Evolutionary conservation across 768 basidiomycete genomes (phyloP).

Genomic region (Boletus coccyginus): DNA sequence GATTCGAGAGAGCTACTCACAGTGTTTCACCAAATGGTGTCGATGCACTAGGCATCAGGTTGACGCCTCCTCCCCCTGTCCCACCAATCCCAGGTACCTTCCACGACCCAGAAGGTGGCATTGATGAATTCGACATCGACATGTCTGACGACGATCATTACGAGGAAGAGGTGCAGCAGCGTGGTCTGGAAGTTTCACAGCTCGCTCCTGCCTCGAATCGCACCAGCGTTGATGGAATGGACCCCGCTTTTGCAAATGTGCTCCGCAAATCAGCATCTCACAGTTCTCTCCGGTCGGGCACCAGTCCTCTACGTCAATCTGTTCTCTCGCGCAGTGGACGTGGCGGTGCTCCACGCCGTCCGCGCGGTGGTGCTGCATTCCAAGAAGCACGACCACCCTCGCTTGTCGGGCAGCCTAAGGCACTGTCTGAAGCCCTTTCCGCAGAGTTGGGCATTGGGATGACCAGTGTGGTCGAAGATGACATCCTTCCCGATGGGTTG

Average conservation of each 20-base stretch:
- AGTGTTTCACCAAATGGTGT: slow-evolving; percentile 47
- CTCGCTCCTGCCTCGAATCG: slow-evolving; percentile 51
- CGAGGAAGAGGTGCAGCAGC: slow-evolving; percentile 28
- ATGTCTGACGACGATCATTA: slow-evolving; percentile 21
- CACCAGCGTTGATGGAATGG: slow-evolving; percentile 82
- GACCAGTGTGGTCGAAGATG: slow-evolving; percentile 40
- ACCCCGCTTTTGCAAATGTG: slow-evolving; percentile 79
- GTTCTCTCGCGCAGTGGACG: slow-evolving; percentile 49
- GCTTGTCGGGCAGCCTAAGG: slow-evolving; percentile 68
- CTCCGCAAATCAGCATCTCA: slow-evolving; percentile 54
- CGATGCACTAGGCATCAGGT: slow-evolving; percentile 17
- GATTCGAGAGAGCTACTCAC: slow-evolving; percentile 56
- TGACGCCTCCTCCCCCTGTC: slow-evolving; percentile 29
- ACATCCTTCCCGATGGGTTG: slow-evolving; percentile 40
- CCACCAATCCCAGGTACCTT: slow-evolving; percentile 36
- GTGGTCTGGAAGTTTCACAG: slow-evolving; percentile 33
- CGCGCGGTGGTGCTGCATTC: slow-evolving; percentile 65
- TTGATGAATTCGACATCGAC: slow-evolving; percentile 23
- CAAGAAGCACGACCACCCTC: slow-evolving; percentile 70
- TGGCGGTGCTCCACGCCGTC: slow-evolving; percentile 50
- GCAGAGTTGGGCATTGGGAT: slow-evolving; percentile 56
- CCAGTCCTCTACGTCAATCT: slow-evolving; percentile 62
- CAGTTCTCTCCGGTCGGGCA: slow-evolving; percentile 41
- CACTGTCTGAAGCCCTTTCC: slow-evolving; percentile 69
- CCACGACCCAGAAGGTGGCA: slow-evolving; percentile 14